phyloP scores from a whole-genome alignment of 139 green algal genomes.

The Haematococcus sp. region DNA sequence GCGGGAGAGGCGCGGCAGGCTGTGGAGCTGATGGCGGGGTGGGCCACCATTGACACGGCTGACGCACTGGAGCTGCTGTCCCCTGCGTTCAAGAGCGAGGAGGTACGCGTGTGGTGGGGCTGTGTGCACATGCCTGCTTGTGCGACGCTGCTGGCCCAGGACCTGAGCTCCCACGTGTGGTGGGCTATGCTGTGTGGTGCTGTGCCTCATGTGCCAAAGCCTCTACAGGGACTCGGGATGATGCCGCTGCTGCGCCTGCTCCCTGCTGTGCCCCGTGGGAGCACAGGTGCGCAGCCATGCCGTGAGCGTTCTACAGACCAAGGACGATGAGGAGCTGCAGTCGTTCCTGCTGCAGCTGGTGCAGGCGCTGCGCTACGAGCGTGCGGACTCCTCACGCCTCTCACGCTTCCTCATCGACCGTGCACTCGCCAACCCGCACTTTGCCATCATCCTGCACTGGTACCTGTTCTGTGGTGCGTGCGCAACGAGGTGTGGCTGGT shows the following conservation, averaged over 20 bases:
- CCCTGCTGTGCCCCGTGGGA: too few species aligned
- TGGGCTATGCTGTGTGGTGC: too few species aligned
- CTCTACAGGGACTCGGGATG: not conserved
- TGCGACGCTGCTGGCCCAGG: too few species aligned
- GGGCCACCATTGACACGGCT: slow-evolving; percentile 81
- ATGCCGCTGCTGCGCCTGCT: too few species aligned
- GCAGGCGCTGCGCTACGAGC: slow-evolving; percentile 92
- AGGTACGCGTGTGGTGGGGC: slow-evolving; percentile 39
- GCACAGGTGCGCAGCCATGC: slow-evolving; percentile 69
- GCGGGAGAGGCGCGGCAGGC: slow-evolving; percentile 74
- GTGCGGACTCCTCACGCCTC: slow-evolving; percentile 53
- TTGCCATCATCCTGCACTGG: slow-evolving; percentile 87
- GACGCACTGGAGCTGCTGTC: slow-evolving; percentile 94
- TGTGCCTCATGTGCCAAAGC: too few species aligned
- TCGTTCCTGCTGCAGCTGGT: slow-evolving; percentile 94
- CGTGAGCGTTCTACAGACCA: slow-evolving; percentile 61
- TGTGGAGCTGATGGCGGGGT: slow-evolving; percentile 79
- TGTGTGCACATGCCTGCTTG: not conserved
- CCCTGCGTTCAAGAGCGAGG: slow-evolving; percentile 78
- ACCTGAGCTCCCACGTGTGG: too few species aligned
- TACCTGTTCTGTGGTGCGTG: slow-evolving; percentile 71
- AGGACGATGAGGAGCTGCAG: slow-evolving; percentile 85
- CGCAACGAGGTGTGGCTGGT: slow-evolving; percentile 14
- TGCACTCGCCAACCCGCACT: slow-evolving; percentile 47
- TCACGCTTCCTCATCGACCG: slow-evolving; percentile 72